Percentiles rank a stretch among this genome's conserved stretches.
These are phyloP conservation scores for Conticribra guillardii DNA, from an alignment of 108 stramenopile species.

Conservation along the genomic window DNA sequence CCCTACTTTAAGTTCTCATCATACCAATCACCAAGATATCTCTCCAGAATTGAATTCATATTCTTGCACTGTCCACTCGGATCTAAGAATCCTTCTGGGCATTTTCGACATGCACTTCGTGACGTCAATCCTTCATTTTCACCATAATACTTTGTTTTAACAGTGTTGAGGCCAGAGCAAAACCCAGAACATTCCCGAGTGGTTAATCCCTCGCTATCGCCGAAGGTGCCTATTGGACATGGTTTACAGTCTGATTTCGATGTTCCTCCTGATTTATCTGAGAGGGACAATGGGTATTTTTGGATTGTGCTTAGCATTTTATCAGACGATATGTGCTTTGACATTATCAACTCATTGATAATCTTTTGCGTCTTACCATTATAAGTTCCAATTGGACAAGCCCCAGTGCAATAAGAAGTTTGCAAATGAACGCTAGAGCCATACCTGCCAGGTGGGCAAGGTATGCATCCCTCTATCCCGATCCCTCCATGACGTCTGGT, in stretches of 20 bases:
- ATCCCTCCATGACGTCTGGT: constrained; percentile 9
- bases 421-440: constrained; percentile 28
- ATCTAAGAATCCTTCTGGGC: constrained; percentile 15
- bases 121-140: constrained; percentile 23
- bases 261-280: constrained; percentile 31
- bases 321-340: too few species aligned
- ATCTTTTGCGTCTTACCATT: too few species aligned
- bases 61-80: neutral
- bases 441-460: constrained; percentile 37
- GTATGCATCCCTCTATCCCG: constrained; percentile 31
- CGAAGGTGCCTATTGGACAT: constrained; percentile 41
- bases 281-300: too few species aligned
- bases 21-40: neutral
- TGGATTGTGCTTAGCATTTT: too few species aligned
- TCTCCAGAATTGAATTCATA: neutral
- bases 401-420: constrained; percentile 6
- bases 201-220: constrained; percentile 32
- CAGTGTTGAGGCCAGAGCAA: constrained; percentile 41
- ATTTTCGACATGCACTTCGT: constrained; percentile 9
- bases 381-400: constrained; percentile 34
- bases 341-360: too few species aligned
- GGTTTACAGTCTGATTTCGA: constrained; percentile 25
- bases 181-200: constrained; percentile 26
- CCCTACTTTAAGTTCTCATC: too few species aligned
- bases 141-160: constrained; percentile 28